Percentiles rank a stretch among this genome's conserved stretches.
phyloP scores from a whole-genome alignment of 2,329 filamentous ascomycete genomes.

The Calonectria naviculata region DNA sequence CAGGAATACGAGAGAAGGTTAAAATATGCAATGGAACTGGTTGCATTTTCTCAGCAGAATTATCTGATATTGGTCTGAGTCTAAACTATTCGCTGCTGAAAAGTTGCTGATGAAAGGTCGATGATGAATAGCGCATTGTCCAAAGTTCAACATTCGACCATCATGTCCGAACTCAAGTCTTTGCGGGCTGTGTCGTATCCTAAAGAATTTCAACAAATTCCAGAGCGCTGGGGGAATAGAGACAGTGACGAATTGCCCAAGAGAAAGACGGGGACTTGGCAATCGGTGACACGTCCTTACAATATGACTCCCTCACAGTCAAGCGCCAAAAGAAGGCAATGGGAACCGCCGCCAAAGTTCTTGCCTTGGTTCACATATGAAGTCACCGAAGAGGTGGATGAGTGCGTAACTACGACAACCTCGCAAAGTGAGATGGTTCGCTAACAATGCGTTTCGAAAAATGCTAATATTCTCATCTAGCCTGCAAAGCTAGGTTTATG shows the following conservation, averaged over 20 bases:
- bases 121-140: constrained; percentile 22
- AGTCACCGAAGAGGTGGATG: not conserved
- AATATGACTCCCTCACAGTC: not conserved
- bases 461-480: not conserved
- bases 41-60: constrained; percentile 20
- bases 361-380: not conserved
- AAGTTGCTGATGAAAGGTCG: not conserved
- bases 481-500: constrained; percentile 1
- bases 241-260: not conserved
- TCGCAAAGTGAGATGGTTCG: not conserved
- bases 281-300: not conserved
- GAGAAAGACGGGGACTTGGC: not conserved
- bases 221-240: not conserved
- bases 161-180: constrained; percentile 14
- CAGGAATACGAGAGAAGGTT: constrained; percentile 20
- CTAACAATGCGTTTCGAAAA: not conserved
- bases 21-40: constrained; percentile 5
- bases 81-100: too few species aligned
- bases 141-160: not conserved
- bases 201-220: not conserved
- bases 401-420: not conserved
- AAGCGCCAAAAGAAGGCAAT: not conserved
- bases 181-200: not conserved
- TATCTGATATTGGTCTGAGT: constrained; percentile 16
- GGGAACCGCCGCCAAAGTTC: not conserved